A percentile compares a stretch with the other conserved stretches of the same genome.
Conservation (phyloP, 345 rosid genomes). For the Acer campestre region DNA sequence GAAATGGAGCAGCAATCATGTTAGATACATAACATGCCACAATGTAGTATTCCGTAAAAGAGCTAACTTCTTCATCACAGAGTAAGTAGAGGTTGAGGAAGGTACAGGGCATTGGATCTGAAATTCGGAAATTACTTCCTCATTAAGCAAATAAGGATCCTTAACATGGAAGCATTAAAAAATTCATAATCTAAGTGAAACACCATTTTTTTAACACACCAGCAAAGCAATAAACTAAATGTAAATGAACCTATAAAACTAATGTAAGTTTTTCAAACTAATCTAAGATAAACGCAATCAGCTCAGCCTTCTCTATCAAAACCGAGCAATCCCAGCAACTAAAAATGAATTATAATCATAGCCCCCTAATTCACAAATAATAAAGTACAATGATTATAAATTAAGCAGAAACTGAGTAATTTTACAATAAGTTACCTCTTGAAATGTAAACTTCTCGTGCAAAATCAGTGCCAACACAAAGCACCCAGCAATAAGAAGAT, state of each 20-base stretch:
- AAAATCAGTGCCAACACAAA: slow-evolving; percentile 62
- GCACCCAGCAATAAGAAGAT: slow-evolving; percentile 53
- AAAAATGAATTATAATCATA: neutral
- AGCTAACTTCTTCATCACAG: neutral
- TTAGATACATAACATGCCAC: slow-evolving; percentile 4
- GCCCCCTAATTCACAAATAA: neutral
- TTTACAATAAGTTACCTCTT: slow-evolving; percentile 57
- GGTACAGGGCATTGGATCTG: neutral
- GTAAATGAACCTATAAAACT: neutral
- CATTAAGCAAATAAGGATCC: neutral
- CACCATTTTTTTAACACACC: neutral
- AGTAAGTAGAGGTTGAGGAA: neutral
- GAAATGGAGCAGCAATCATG: neutral
- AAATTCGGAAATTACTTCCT: slow-evolving; percentile 1
- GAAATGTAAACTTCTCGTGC: slow-evolving; percentile 75
- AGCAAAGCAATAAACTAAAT: neutral
- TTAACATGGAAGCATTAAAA: neutral
- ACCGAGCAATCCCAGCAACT: neutral
- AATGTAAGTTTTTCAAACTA: neutral
- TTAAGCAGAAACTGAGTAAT: neutral
- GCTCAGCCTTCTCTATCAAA: neutral
- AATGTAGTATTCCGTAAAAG: neutral
- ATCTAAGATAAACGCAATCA: neutral
- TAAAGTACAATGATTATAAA: slow-evolving; percentile 9
- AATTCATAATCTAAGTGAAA: neutral